phyloP scores from a whole-genome alignment of 257 asterid genomes.

The Jasminum sambac region DNA sequence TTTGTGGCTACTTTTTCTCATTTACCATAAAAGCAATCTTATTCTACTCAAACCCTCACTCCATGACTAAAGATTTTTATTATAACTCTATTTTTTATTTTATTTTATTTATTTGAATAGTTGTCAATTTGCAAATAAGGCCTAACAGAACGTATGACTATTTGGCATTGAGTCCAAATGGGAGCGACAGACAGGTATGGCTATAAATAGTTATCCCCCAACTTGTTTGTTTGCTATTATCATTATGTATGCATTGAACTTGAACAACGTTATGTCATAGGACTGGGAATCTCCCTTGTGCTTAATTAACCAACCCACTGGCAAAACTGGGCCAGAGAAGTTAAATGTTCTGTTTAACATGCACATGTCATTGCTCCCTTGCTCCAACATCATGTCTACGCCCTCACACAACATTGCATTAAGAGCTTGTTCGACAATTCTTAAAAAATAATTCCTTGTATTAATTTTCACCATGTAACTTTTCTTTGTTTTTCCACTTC shows the following conservation, averaged over 20 bases:
- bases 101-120: too few relatives aligned
- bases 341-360: constrained; percentile 15
- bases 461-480: too few relatives aligned
- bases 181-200: neutral
- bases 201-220: neutral
- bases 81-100: too few relatives aligned
- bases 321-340: constrained; percentile 11
- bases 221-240: neutral
- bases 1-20: too few relatives aligned
- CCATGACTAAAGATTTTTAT: too few relatives aligned
- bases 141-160: neutral
- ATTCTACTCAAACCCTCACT: too few relatives aligned
- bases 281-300: neutral
- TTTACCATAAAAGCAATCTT: too few relatives aligned
- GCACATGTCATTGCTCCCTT: constrained; percentile 37
- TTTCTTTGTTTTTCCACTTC: too few relatives aligned
- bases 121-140: too few relatives aligned
- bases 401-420: neutral
- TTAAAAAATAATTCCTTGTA: too few relatives aligned
- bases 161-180: neutral
- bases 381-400: neutral
- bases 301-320: constrained; percentile 23
- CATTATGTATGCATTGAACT: neutral
- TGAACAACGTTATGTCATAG: neutral
- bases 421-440: too few relatives aligned